phyloP scores from a whole-genome alignment of 345 rosid species.

The Adansonia digitata region DNA sequence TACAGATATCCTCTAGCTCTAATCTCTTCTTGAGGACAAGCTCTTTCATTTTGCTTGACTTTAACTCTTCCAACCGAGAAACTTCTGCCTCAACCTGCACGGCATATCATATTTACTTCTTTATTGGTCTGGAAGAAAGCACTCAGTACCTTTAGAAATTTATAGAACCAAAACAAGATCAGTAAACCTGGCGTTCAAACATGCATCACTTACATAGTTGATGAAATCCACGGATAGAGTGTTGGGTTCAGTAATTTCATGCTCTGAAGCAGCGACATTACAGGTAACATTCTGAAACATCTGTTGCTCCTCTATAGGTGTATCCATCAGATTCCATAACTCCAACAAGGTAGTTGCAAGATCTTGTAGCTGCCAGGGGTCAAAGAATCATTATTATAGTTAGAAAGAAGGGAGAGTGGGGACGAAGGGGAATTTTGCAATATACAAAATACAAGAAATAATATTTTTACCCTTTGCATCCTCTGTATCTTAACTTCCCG shows the following conservation, averaged over 20 bases:
- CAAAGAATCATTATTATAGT: constrained; percentile 4
- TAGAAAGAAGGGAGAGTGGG: background rate
- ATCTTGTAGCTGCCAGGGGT: constrained; percentile 80
- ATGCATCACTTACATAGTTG: constrained; percentile 55
- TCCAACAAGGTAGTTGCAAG: constrained; percentile 86
- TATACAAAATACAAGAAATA: background rate
- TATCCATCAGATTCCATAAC: constrained; percentile 98
- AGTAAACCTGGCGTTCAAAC: background rate
- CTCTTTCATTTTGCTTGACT: constrained; percentile 95
- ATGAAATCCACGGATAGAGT: constrained; percentile 76
- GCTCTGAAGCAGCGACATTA: constrained; percentile 92
- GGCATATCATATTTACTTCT: constrained; percentile 13
- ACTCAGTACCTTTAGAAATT: background rate
- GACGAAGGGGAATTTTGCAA: background rate
- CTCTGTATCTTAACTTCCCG: constrained; percentile 77
- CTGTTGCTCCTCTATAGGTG: constrained; percentile 94
- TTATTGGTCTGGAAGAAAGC: background rate
- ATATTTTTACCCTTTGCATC: constrained; percentile 64
- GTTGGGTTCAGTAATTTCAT: constrained; percentile 83
- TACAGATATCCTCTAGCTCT: constrained; percentile 85
- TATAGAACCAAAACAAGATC: constrained; percentile 1
- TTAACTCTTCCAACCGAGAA: constrained; percentile 72
- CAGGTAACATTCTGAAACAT: constrained; percentile 79
- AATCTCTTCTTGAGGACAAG: constrained; percentile 87
- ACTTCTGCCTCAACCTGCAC: constrained; percentile 90